Evolutionary conservation across 1,284 basidiomycete genomes (phyloP).

Genomic region (Malassezia pachydermatis): DNA sequence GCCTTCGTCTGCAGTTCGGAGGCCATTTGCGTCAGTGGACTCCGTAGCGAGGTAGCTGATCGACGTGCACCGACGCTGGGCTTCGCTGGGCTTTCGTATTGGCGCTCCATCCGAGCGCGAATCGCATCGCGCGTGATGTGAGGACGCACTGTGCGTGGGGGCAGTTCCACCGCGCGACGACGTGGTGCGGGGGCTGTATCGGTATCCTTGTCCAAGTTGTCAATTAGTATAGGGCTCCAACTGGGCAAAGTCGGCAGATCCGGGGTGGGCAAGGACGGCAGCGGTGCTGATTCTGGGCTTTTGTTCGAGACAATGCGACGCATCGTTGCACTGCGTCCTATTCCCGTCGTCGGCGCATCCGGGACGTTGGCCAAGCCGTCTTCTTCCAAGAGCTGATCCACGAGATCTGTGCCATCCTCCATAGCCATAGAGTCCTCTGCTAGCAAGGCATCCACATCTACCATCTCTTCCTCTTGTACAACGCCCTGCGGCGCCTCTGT

Average conservation of each 20-base stretch:
- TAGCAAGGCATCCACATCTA: slow-evolving; percentile 8
- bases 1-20: background rate
- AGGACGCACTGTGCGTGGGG: slow-evolving; percentile 21
- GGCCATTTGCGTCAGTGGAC: slow-evolving; percentile 1
- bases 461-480: background rate
- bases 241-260: slow-evolving; percentile 32
- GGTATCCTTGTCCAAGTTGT: slow-evolving; percentile 8
- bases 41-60: background rate
- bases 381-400: slow-evolving; percentile 8
- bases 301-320: background rate
- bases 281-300: background rate
- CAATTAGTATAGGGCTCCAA: slow-evolving; percentile 36
- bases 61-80: too few species aligned
- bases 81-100: too few species aligned
- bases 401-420: background rate
- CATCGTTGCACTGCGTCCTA: slow-evolving; percentile 2
- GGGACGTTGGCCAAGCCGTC: too few species aligned
- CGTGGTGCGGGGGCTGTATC: slow-evolving; percentile 12
- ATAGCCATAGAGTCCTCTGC: background rate
- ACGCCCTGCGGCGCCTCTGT: background rate
- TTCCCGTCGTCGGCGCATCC: background rate
- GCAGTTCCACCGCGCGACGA: slow-evolving; percentile 4
- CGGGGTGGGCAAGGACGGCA: slow-evolving; percentile 1
- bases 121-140: slow-evolving; percentile 44
- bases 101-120: slow-evolving; percentile 24